Evolutionary conservation across 768 basidiomycete genomes (phyloP).

Genomic region (Mycena epipterygia): DNA sequence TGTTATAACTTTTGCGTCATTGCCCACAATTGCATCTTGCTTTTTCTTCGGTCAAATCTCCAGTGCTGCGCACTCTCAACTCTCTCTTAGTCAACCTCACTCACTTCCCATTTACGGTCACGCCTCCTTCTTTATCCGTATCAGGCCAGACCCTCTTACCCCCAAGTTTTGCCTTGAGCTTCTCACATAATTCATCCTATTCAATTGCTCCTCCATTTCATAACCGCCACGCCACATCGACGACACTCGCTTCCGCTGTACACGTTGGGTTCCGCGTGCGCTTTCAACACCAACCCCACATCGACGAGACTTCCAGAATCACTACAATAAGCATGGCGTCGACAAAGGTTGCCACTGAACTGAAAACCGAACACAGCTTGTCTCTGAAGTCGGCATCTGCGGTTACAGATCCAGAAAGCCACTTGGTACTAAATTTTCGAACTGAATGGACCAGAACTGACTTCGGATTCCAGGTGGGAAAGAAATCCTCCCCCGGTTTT

Average conservation of each 20-base stretch:
- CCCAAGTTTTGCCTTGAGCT: background rate
- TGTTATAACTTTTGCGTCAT: background rate
- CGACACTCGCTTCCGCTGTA: background rate
- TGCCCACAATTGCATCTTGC: background rate
- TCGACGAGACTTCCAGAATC: no score
- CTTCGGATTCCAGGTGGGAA: background rate
- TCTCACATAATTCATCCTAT: background rate
- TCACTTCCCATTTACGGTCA: background rate
- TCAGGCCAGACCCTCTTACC: background rate
- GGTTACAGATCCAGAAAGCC: background rate
- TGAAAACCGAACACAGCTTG: background rate
- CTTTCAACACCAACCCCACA: no score
- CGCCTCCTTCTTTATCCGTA: background rate
- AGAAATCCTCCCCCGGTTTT: background rate
- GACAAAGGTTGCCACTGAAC: background rate
- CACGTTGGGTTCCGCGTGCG: no score
- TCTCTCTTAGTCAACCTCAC: background rate
- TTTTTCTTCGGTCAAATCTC: background rate
- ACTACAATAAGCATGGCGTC: no score
- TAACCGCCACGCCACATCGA: background rate
- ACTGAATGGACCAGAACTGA: background rate
- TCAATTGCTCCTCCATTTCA: background rate
- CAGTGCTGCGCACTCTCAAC: background rate
- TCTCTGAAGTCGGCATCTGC: background rate
- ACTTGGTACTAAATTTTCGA: background rate